Percentiles rank a stretch among this genome's conserved stretches.
Conservation (phyloP, 495 filamentous ascomycete genomes). For the Hypoxylon intermedium region DNA sequence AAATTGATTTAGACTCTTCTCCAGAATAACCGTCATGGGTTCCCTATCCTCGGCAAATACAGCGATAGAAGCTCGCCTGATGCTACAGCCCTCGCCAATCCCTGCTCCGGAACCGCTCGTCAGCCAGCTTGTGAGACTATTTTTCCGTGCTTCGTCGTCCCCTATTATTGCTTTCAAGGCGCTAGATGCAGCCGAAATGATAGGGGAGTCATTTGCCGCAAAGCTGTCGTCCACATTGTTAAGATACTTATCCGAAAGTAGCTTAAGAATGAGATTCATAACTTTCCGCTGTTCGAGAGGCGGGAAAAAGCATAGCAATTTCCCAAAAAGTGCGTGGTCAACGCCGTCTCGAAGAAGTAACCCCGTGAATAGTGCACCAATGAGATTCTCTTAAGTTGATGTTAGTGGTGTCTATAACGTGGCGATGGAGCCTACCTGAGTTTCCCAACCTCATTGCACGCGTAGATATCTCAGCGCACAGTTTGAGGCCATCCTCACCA, state of each 20-base stretch:
- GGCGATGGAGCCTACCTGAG: conserved; percentile 59
- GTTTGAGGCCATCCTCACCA: conserved; percentile 54
- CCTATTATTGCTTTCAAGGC: conserved; percentile 51
- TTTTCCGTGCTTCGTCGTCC: conserved; percentile 48
- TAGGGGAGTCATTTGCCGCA: conserved; percentile 41
- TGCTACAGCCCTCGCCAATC: conserved; percentile 64
- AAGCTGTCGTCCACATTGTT: conserved; percentile 39
- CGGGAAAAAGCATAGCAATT: conserved; percentile 58
- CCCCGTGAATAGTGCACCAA: conserved; percentile 56
- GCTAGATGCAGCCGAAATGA: conserved; percentile 58
- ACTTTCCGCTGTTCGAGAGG: conserved; percentile 65
- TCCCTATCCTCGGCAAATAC: conserved; percentile 62
- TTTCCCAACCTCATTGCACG: conserved; percentile 77
- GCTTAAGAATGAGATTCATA: conserved; percentile 63
- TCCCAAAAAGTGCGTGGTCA: conserved; percentile 42
- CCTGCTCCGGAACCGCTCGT: conserved; percentile 68
- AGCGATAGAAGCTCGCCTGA: conserved; percentile 71
- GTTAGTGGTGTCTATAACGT: conserved; percentile 19
- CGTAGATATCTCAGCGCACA: conserved; percentile 66
- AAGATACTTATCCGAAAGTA: conserved; percentile 64
- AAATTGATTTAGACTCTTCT: conserved; percentile 74
- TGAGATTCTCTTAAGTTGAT: conserved; percentile 57
- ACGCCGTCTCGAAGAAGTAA: conserved; percentile 53
- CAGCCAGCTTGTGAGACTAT: conserved; percentile 73
- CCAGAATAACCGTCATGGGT: conserved; percentile 63